A percentile compares a stretch with the other conserved stretches of the same genome.
Evolutionary conservation across 352 stramenopile genomes (phyloP).

Genomic region (Phytophthora agathidicida): DNA sequence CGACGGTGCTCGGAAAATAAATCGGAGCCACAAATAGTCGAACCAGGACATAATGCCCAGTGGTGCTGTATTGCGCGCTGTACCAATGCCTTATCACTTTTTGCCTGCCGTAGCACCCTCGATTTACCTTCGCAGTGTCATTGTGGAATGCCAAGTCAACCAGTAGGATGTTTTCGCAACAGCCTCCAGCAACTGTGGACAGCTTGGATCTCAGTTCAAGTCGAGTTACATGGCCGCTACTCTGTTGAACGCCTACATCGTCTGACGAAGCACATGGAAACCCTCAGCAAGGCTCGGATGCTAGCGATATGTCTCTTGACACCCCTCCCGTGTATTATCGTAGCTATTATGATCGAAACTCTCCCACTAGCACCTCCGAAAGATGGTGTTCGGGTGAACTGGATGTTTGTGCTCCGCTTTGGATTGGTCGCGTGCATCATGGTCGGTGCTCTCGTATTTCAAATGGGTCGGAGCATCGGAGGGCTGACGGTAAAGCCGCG

Average conservation of each 20-base stretch:
- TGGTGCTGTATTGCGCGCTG: too few relatives aligned
- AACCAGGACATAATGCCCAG: too few relatives aligned
- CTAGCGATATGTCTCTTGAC: slow-evolving; percentile 11
- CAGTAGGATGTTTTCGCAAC: too few relatives aligned
- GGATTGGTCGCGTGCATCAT: slow-evolving; percentile 10
- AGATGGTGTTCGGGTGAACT: slow-evolving; percentile 12
- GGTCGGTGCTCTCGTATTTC: slow-evolving; percentile 13
- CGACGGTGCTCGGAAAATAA: too few relatives aligned
- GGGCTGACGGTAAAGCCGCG: slow-evolving; percentile 9
- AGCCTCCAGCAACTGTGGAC: too few relatives aligned
- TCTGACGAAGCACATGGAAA: slow-evolving; percentile 12
- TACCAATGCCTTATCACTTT: too few relatives aligned
- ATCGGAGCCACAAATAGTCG: too few relatives aligned
- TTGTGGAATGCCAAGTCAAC: too few relatives aligned
- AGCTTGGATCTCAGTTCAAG: slow-evolving; percentile 19
- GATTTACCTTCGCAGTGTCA: too few relatives aligned
- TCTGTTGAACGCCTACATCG: slow-evolving; percentile 17
- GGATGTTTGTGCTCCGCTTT: slow-evolving; percentile 23
- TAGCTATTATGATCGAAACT: slow-evolving; percentile 18
- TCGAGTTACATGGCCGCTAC: slow-evolving; percentile 37
- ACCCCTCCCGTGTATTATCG: slow-evolving; percentile 6
- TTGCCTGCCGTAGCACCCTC: too few relatives aligned
- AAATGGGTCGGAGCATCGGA: slow-evolving; percentile 19
- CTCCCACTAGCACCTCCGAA: slow-evolving; percentile 11
- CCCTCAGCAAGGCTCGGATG: not conserved